Evolutionary conservation across 768 basidiomycete genomes (phyloP).

Genomic region (Kwoniella bestiolae): DNA sequence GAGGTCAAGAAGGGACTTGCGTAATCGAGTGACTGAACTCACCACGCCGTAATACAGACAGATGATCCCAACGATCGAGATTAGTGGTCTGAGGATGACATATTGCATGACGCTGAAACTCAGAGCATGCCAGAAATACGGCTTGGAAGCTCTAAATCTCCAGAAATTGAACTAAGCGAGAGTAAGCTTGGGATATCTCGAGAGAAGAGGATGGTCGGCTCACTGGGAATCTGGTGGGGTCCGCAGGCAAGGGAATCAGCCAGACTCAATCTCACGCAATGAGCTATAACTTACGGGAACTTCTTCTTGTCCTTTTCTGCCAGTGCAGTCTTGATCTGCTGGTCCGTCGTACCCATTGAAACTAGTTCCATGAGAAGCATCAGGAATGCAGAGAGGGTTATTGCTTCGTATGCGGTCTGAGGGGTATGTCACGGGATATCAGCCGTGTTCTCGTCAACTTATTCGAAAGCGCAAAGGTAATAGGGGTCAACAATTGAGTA

Average conservation of each 20-base stretch:
- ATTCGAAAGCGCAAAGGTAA: too few relatives aligned
- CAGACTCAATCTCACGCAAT: too few relatives aligned
- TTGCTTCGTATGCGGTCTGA: slow-evolving; percentile 63
- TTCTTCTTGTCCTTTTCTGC: slow-evolving; percentile 76
- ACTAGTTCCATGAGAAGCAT: slow-evolving; percentile 84
- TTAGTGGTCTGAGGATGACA: slow-evolving; percentile 70
- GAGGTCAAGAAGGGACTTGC: too few relatives aligned
- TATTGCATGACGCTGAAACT: slow-evolving; percentile 91
- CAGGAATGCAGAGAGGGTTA: slow-evolving; percentile 84
- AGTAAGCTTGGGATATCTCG: background rate
- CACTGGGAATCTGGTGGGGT: slow-evolving; percentile 26
- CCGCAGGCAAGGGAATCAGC: too few relatives aligned
- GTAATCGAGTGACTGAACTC: slow-evolving; percentile 9
- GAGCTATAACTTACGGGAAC: slow-evolving; percentile 63
- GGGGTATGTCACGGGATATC: too few relatives aligned
- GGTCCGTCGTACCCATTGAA: slow-evolving; percentile 68
- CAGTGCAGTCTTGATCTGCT: slow-evolving; percentile 70
- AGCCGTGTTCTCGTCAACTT: too few relatives aligned
- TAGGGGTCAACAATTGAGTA: too few relatives aligned
- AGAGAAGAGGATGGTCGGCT: background rate
- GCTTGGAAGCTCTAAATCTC: slow-evolving; percentile 61
- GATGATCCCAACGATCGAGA: slow-evolving; percentile 78
- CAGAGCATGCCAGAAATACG: slow-evolving; percentile 71
- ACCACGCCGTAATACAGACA: slow-evolving; percentile 68
- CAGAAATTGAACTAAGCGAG: slow-evolving; percentile 73